Conservation (phyloP, 768 basidiomycete genomes). For the Leucogyrophana mollusca region DNA sequence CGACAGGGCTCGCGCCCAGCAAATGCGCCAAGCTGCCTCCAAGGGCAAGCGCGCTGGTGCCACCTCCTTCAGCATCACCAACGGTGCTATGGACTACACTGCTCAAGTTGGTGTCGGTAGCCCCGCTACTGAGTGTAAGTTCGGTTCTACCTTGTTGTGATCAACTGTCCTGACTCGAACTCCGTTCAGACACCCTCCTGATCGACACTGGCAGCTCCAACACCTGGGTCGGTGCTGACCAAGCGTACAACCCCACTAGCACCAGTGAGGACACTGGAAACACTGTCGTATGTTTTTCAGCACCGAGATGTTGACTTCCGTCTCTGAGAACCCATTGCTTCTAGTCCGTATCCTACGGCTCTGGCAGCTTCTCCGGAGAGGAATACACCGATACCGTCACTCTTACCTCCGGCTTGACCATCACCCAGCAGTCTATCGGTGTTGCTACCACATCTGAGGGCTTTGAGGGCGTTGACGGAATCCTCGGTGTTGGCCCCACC, state of each 20-base stretch:
- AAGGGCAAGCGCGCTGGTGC: slow-evolving; percentile 8
- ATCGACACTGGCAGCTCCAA: slow-evolving; percentile 33
- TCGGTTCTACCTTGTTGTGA: background rate
- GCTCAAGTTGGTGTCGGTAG: slow-evolving; percentile 25
- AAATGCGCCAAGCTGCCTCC: slow-evolving; percentile 2
- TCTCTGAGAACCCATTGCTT: background rate
- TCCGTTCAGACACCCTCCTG: slow-evolving; percentile 21
- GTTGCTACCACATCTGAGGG: slow-evolving; percentile 26
- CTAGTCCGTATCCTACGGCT: slow-evolving; percentile 18
- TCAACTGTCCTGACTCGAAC: background rate
- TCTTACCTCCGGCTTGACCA: slow-evolving; percentile 10
- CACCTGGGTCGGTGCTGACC: slow-evolving; percentile 30
- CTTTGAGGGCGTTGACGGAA: slow-evolving; percentile 35
- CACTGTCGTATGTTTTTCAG: slow-evolving; percentile 12
- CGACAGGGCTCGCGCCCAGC: slow-evolving; percentile 19
- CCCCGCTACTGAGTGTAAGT: slow-evolving; percentile 26
- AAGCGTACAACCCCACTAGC: slow-evolving; percentile 14
- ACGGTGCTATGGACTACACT: slow-evolving; percentile 22
- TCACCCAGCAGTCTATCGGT: slow-evolving; percentile 35
- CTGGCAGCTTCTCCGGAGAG: slow-evolving; percentile 15
- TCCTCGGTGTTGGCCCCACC: slow-evolving; percentile 35
- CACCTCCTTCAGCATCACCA: slow-evolving; percentile 11
- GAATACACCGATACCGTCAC: slow-evolving; percentile 19
- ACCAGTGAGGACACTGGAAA: slow-evolving; percentile 18
- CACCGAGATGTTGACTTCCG: background rate